Conservation (phyloP, 306 rosid species). For the Dryas alaskensis region DNA sequence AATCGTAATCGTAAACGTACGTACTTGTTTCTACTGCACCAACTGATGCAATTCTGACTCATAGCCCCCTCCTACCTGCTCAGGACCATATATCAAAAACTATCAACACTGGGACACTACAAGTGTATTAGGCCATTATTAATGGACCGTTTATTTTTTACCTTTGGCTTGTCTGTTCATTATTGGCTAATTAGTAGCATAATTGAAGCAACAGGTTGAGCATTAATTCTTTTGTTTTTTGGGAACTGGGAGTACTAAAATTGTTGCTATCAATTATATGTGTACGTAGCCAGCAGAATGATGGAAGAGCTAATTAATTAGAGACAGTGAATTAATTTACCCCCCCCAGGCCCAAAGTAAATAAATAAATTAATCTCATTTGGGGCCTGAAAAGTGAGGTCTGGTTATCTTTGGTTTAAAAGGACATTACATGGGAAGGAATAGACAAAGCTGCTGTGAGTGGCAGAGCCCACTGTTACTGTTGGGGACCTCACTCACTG, state of each 20-base stretch:
- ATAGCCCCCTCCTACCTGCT: not conserved
- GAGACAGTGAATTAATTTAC: too few species aligned
- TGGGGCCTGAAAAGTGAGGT: constrained; percentile 7
- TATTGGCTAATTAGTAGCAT: not conserved
- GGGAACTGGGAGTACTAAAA: not conserved
- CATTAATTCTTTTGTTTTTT: not conserved
- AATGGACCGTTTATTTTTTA: not conserved
- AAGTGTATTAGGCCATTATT: not conserved
- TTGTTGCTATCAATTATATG: too few species aligned
- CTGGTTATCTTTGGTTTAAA: constrained; percentile 40
- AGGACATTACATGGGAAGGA: constrained; percentile 64
- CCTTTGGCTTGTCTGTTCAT: constrained; percentile 13
- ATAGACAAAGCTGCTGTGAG: constrained; percentile 55
- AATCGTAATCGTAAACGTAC: not conserved
- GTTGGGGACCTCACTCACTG: constrained; percentile 32
- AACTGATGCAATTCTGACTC: not conserved
- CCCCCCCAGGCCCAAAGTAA: too few species aligned
- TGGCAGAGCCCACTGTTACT: constrained; percentile 51
- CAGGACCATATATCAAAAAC: too few species aligned
- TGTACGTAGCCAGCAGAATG: too few species aligned
- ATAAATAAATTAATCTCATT: not conserved
- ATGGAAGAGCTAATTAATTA: too few species aligned
- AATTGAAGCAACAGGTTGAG: constrained; percentile 8
- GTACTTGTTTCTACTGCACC: not conserved
- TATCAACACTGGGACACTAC: too few species aligned